These are phyloP conservation scores for Phragmites australis DNA, from an alignment of 176 grass and related monocot genomes.

Conservation along the genomic window DNA sequence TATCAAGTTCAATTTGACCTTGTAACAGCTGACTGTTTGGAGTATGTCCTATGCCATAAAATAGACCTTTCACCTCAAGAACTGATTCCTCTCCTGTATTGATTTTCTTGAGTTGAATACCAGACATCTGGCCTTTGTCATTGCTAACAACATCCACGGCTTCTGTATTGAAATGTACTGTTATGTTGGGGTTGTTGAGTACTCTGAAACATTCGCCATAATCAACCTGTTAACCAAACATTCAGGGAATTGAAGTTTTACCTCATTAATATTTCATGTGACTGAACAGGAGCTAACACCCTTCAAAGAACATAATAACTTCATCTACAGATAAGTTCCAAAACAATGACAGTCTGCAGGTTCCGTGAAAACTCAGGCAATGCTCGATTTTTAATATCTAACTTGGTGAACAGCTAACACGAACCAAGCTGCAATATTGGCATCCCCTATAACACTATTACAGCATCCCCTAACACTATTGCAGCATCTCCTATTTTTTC, in stretches of 20 bases:
- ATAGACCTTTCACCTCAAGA: constrained; percentile 92
- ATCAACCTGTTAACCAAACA: constrained; percentile 99
- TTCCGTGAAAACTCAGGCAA: constrained; percentile 5
- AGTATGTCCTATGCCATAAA: constrained; percentile 95
- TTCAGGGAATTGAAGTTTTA: constrained; percentile 91
- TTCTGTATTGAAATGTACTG: constrained; percentile 97
- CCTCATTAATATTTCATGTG: constrained; percentile 62
- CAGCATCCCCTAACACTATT: too few species aligned
- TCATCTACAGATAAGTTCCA: constrained; percentile 41
- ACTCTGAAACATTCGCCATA: constrained; percentile 99
- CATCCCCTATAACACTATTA: too few species aligned
- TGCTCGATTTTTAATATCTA: constrained; percentile 21
- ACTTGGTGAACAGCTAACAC: constrained; percentile 7
- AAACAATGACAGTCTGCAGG: constrained; percentile 13
- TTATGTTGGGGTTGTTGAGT: constrained; percentile 94
- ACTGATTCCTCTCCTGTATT: constrained; percentile 70
- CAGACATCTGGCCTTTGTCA: constrained; percentile 90
- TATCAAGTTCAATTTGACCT: constrained; percentile 91
- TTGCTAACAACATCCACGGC: constrained; percentile 82
- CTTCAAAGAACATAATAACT: constrained; percentile 55
- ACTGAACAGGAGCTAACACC: constrained; percentile 51
- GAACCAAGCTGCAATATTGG: neutral
- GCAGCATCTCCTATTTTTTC: too few species aligned
- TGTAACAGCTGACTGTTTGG: constrained; percentile 92
- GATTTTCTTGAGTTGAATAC: constrained; percentile 63